Conservation (phyloP, 2,329 filamentous ascomycete species). For the Hypoxylon sp. region DNA sequence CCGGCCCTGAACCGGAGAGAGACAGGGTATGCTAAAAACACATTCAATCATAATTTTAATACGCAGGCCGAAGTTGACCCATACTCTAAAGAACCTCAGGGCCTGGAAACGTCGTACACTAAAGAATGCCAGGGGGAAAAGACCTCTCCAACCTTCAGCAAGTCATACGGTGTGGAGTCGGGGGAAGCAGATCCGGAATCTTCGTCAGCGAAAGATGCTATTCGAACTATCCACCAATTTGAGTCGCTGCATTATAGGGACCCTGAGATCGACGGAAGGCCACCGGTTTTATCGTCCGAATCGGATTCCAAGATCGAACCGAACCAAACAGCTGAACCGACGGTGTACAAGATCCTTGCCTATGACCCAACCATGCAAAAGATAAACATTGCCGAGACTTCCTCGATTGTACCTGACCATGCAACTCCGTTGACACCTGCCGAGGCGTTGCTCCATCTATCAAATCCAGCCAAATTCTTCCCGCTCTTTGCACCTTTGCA, state of each 20-base stretch:
- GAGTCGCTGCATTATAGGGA: conserved; percentile 48
- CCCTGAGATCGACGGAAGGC: conserved; percentile 52
- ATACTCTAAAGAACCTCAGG: conserved; percentile 63
- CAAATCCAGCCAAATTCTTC: conserved; percentile 75
- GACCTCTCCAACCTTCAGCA: conserved; percentile 57
- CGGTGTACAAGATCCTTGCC: conserved; percentile 75
- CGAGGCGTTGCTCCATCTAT: conserved; percentile 72
- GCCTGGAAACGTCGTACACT: conserved; percentile 63
- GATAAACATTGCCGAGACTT: conserved; percentile 72
- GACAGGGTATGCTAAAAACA: conserved; percentile 20
- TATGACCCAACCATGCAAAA: conserved; percentile 72
- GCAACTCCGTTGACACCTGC: conserved; percentile 69
- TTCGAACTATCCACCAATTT: conserved; percentile 30
- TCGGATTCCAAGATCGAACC: conserved; percentile 39
- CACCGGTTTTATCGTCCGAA: conserved; percentile 18
- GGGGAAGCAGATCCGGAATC: conserved; percentile 27
- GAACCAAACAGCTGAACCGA: conserved; percentile 44
- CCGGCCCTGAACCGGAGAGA: conserved; percentile 40
- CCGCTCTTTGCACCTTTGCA: conserved; percentile 72
- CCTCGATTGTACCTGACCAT: conserved; percentile 65
- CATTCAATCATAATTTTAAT: conserved; percentile 26
- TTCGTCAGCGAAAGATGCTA: conserved; percentile 21
- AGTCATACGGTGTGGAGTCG: conserved; percentile 52
- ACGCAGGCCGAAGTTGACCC: conserved; percentile 53
- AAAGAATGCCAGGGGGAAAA: conserved; percentile 59